Percentiles rank a stretch among this genome's conserved stretches.
Conservation (phyloP, 768 basidiomycete species). For the Sarcodon sp. region DNA sequence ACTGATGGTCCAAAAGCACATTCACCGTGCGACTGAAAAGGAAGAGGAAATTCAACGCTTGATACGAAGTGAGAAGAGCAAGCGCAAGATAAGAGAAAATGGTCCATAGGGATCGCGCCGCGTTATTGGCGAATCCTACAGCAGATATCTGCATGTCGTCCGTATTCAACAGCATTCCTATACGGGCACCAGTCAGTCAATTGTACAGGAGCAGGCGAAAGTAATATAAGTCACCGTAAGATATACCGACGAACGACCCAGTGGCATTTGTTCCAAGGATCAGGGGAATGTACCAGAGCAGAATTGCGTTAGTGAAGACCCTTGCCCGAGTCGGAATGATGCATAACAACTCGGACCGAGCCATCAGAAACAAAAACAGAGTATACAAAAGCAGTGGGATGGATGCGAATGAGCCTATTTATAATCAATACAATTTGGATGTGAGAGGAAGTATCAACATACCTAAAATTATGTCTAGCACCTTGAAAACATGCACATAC, state of each 20-base stretch:
- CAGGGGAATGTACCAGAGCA: constrained; percentile 42
- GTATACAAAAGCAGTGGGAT: constrained; percentile 54
- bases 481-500: constrained; percentile 31
- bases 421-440: neutral
- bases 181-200: neutral
- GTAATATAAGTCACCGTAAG: constrained; percentile 29
- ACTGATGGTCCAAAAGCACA: constrained; percentile 36
- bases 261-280: constrained; percentile 43
- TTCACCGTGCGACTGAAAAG: constrained; percentile 43
- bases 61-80: constrained; percentile 41
- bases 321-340: constrained; percentile 38
- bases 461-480: constrained; percentile 53
- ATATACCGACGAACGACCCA: constrained; percentile 50
- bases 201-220: neutral
- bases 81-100: constrained; percentile 53
- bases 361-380: constrained; percentile 47
- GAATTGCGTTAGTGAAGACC: constrained; percentile 26
- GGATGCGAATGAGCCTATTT: constrained; percentile 40
- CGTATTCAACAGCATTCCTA: constrained; percentile 2
- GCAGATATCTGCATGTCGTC: constrained; percentile 5
- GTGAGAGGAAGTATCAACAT: constrained; percentile 10
- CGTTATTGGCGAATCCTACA: constrained; percentile 27
- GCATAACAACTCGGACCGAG: constrained; percentile 35
- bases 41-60: constrained; percentile 44
- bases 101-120: constrained; percentile 29